Percentiles rank a stretch among this genome's conserved stretches.
phyloP scores from a whole-genome alignment of 345 rosid species.

The Syzygium aqueum region DNA sequence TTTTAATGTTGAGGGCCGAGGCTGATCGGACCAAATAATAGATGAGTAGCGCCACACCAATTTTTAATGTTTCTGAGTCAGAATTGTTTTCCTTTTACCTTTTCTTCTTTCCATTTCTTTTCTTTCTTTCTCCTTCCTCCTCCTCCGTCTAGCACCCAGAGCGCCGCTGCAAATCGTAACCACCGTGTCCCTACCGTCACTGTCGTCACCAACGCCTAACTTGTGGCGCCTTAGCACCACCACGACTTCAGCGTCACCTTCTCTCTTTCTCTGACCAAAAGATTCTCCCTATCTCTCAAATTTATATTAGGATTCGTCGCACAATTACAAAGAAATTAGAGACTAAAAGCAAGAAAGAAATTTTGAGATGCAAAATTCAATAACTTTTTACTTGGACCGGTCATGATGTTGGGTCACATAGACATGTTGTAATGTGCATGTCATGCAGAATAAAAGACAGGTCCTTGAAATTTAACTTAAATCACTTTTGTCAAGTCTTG shows the following conservation, averaged over 20 bases:
- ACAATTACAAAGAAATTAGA: too few species aligned
- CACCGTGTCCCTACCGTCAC: not conserved
- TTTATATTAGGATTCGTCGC: too few species aligned
- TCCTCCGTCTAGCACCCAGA: not conserved
- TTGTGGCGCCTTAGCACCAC: slow-evolving; percentile 13
- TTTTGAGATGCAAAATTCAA: too few species aligned
- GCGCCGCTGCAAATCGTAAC: not conserved
- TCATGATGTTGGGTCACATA: too few species aligned
- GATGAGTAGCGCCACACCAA: not conserved
- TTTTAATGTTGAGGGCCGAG: not conserved
- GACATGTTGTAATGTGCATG: too few species aligned
- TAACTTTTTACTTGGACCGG: too few species aligned
- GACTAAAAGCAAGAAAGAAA: too few species aligned
- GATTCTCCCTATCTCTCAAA: not conserved
- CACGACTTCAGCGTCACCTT: slow-evolving; percentile 7
- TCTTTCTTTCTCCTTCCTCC: not conserved
- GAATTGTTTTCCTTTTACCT: not conserved
- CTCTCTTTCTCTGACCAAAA: not conserved
- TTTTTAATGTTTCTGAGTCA: not conserved
- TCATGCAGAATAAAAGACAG: too few species aligned
- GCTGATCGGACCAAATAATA: not conserved
- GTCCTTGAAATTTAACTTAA: too few species aligned
- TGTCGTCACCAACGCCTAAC: not conserved
- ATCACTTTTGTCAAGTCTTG: too few species aligned
- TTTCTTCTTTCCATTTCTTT: not conserved